These are phyloP conservation scores for Conidiobolus incongruus DNA, from an alignment of 371 early-diverging fungal genomes.

Conservation along the genomic window DNA sequence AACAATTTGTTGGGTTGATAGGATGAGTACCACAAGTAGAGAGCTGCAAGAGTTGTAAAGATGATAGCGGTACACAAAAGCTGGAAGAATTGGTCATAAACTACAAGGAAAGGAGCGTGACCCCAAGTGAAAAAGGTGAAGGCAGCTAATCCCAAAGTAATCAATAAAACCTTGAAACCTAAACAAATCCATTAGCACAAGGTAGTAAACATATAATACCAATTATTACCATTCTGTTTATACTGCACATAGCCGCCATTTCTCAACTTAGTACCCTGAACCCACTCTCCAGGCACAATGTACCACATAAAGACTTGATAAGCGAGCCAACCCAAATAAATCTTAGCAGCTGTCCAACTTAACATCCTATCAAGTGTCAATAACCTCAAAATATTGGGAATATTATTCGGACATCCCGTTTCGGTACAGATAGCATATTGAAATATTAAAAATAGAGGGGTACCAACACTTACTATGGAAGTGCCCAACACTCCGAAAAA, in stretches of 20 bases:
- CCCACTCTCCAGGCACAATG: conserved; percentile 39
- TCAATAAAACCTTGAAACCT: conserved; percentile 26
- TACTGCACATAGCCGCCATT: conserved; percentile 42
- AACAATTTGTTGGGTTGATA: conserved; percentile 20
- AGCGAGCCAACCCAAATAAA: conserved; percentile 35
- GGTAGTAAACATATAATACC: conserved; percentile 7
- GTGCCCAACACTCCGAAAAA: conserved; percentile 64
- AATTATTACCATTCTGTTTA: conserved; percentile 42
- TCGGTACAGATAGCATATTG: conserved; percentile 39
- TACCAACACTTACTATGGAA: conserved; percentile 22
- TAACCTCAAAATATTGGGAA: conserved; percentile 7
- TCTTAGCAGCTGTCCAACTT: conserved; percentile 18
- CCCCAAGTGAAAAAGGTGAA: conserved; percentile 18
- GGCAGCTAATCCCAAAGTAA: conserved; percentile 20
- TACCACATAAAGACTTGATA: conserved; percentile 36
- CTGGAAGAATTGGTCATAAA: conserved; percentile 42
- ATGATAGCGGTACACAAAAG: conserved; percentile 40
- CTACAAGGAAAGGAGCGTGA: conserved; percentile 36
- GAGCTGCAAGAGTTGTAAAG: conserved; percentile 26
- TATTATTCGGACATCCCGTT: conserved; percentile 10
- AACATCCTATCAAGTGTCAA: conserved; percentile 8
- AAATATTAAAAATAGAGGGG: conserved; percentile 30
- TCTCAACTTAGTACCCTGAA: conserved; percentile 45
- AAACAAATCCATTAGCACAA: conserved; percentile 11
- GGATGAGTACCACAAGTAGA: conserved; percentile 52